A percentile compares a stretch with the other conserved stretches of the same genome.
phyloP scores from a whole-genome alignment of 352 stramenopile species.

The Pythium sp. region DNA sequence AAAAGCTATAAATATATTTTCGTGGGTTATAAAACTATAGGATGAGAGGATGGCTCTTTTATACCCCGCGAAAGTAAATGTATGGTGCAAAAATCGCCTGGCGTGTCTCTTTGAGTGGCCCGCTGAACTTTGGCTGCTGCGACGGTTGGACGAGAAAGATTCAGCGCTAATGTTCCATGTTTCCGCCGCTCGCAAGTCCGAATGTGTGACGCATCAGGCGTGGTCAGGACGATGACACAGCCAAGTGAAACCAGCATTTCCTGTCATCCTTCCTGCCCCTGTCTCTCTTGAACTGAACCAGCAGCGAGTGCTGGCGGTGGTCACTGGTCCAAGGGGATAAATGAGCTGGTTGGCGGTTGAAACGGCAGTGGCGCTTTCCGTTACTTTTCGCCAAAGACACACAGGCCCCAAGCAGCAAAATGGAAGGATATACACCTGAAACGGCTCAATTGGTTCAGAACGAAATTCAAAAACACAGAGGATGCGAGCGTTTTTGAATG shows the following conservation, averaged over 20 bases:
- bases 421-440: background rate
- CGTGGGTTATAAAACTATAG: background rate
- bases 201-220: background rate
- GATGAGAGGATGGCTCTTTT: background rate
- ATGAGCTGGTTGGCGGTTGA: background rate
- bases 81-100: too few species aligned
- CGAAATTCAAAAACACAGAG: background rate
- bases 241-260: background rate
- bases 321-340: background rate
- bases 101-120: too few species aligned
- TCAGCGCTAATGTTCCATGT: conserved; percentile 10
- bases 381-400: background rate
- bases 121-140: conserved; percentile 4
- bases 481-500: background rate
- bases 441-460: background rate
- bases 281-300: background rate
- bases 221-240: background rate
- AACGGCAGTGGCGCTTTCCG: background rate
- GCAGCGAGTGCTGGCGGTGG: too few species aligned
- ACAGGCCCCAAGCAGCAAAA: background rate
- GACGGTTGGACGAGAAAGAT: conserved; percentile 12
- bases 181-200: background rate
- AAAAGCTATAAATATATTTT: background rate
- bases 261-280: background rate
- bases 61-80: too few species aligned